Evolutionary conservation across 768 basidiomycete genomes (phyloP), one percentile per base, ranked within the genome.

Genomic region (Hydnomerulius pinastri): DNA sequence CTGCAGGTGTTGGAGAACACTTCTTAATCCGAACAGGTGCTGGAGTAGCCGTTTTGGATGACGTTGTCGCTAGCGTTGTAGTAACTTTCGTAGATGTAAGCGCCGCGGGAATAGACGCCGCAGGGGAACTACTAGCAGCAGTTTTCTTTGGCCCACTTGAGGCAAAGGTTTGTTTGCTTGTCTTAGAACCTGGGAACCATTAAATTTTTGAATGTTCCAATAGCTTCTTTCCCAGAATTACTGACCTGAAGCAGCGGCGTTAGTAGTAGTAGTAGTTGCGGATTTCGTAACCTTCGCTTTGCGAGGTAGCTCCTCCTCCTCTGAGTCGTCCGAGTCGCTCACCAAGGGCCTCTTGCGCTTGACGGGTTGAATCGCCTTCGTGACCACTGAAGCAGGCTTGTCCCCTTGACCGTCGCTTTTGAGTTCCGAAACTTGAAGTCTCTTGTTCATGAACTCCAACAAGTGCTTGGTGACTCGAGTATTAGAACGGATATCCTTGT

Each of bases 401-500:
- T 68, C 60, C 27, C 68, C 68, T 10, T 70, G 57, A 20, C 68
- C 66, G 13, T 68, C 67, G 21, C 58, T 70, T 41, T 35, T 60
- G 37, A 68, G 66, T 23, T 68, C 68, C 13, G 64, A 64, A 27
- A 66, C 58, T 37, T 68, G 70, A 50, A 68, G 55, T 30, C 59
- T 63, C 45, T 70, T 58, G 10, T 61, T 47, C 49, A 72, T 63
- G 33, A 67, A 71, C 7, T 56, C 56, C 56, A 55, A 40, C 55
- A 78, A 59, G 33, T 65, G 62, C 20, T 67, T 68, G 27, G 66
- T 66, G 29, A 76, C 64, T 17, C 60, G 60, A n/a, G 53, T 49
- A 39, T 77, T 77, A 43, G 71, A 54, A 17, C 72, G 73, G 46
- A 78, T 70, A 55, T 78, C 76, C 47, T 62, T 57, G 42, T 75